Conservation (phyloP, 2,329 filamentous ascomycete species). For the Scytalidium sp. region DNA sequence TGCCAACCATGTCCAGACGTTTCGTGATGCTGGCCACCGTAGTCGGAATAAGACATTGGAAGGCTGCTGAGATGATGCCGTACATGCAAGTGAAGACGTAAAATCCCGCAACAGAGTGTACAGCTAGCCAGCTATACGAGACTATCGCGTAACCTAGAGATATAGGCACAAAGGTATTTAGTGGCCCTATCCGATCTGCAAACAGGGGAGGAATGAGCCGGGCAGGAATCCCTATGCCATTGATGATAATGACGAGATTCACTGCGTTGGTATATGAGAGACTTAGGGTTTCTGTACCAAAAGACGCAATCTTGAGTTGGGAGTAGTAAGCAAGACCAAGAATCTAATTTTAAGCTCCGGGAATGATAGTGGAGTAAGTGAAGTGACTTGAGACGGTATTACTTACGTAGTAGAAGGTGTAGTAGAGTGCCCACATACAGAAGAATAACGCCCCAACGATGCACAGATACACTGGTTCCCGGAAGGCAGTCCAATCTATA, state of each 20-base stretch:
- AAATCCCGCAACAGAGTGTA: constrained; percentile 35
- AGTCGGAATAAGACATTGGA: constrained; percentile 45
- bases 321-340: constrained; percentile 1
- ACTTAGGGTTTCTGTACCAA: constrained; percentile 33
- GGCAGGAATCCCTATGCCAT: constrained; percentile 45
- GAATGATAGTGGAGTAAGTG: constrained; percentile 1
- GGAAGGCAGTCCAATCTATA: constrained; percentile 40
- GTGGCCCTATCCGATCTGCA: constrained; percentile 44
- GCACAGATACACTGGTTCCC: constrained; percentile 37
- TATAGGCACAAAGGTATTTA: constrained; percentile 46
- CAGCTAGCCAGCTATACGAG: constrained; percentile 44
- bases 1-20: not conserved
- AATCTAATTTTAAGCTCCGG: not conserved
- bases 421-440: constrained; percentile 12
- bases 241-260: constrained; percentile 49
- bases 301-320: constrained; percentile 19
- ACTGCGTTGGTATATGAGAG: constrained; percentile 38
- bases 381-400: not conserved
- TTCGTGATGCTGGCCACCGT: not conserved
- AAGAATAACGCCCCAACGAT: constrained; percentile 37
- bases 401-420: constrained; percentile 17
- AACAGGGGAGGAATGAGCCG: constrained; percentile 43
- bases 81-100: constrained; percentile 46
- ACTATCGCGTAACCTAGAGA: constrained; percentile 24
- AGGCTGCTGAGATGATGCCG: constrained; percentile 42